Evolutionary conservation across 768 basidiomycete genomes (phyloP).

Genomic region (Boletus speciosus): DNA sequence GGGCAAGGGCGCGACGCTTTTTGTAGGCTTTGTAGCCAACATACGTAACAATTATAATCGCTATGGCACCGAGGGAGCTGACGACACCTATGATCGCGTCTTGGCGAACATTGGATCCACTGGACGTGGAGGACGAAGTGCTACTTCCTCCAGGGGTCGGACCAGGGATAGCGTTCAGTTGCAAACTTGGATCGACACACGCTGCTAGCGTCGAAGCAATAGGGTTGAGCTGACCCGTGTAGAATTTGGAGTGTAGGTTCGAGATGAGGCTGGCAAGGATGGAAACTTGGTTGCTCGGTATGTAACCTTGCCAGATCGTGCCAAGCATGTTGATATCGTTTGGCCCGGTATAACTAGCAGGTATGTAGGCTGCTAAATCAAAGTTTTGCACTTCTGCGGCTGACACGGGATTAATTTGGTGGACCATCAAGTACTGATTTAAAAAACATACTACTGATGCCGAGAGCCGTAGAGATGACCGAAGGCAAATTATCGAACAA

Average conservation of each 20-base stretch:
- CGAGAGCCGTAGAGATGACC: slow-evolving; percentile 45
- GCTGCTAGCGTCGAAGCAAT: slow-evolving; percentile 57
- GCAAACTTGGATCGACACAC: slow-evolving; percentile 68
- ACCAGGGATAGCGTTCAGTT: slow-evolving; percentile 46
- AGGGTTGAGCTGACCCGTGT: slow-evolving; percentile 44
- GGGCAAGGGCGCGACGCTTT: slow-evolving; percentile 63
- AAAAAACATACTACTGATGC: slow-evolving; percentile 37
- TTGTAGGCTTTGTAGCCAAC: slow-evolving; percentile 69
- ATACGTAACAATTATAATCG: slow-evolving; percentile 66
- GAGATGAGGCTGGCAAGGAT: slow-evolving; percentile 65
- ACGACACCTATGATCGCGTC: slow-evolving; percentile 93
- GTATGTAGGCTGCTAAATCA: slow-evolving; percentile 69
- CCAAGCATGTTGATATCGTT: slow-evolving; percentile 48
- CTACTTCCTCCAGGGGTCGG: slow-evolving; percentile 30
- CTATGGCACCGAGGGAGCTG: slow-evolving; percentile 74
- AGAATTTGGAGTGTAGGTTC: slow-evolving; percentile 58
- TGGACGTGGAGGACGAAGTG: slow-evolving; percentile 22
- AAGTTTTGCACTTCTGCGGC: slow-evolving; percentile 41
- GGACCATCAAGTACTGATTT: not conserved
- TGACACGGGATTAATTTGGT: slow-evolving; percentile 34
- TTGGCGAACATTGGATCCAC: slow-evolving; percentile 46
- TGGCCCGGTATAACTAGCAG: slow-evolving; percentile 48
- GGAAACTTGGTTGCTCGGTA: slow-evolving; percentile 54
- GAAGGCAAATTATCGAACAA: slow-evolving; percentile 70
- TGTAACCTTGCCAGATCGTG: slow-evolving; percentile 71